phyloP scores from a whole-genome alignment of 2,329 filamentous ascomycete genomes.

The Calonectria pseudoreteaudii region DNA sequence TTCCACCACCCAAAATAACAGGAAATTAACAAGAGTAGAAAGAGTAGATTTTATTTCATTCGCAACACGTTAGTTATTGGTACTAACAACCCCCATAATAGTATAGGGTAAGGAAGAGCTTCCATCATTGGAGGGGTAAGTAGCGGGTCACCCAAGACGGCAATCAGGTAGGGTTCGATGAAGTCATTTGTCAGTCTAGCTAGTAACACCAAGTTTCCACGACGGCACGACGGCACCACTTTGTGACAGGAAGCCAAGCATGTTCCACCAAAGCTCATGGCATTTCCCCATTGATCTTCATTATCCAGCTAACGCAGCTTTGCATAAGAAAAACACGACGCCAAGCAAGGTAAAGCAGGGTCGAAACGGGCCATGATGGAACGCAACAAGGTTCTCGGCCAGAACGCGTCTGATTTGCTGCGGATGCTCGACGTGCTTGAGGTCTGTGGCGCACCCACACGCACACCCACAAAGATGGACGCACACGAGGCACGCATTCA shows the following conservation, averaged over 20 bases:
- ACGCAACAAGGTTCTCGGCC: constrained; percentile 9
- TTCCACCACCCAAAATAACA: too few relatives aligned
- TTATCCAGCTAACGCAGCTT: neutral
- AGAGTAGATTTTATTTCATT: too few relatives aligned
- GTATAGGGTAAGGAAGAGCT: constrained; percentile 34
- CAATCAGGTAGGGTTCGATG: constrained; percentile 39
- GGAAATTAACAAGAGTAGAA: neutral
- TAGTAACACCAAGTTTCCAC: constrained; percentile 21
- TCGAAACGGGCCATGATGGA: constrained; percentile 9
- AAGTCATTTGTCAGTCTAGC: constrained; percentile 35
- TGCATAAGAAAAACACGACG: neutral
- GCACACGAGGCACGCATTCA: constrained; percentile 33
- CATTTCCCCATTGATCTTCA: neutral
- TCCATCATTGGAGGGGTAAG: constrained; percentile 14
- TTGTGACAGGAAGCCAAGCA: neutral
- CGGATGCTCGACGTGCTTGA: constrained; percentile 12
- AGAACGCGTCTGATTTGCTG: constrained; percentile 11
- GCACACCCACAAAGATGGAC: constrained; percentile 19
- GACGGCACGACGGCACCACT: constrained; percentile 17
- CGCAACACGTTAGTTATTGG: neutral
- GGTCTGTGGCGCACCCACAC: constrained; percentile 21
- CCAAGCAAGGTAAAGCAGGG: neutral
- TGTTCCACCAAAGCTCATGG: neutral
- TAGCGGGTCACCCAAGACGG: constrained; percentile 28
- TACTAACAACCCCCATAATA: neutral